These are phyloP conservation scores for Ormosia emarginata DNA, from an alignment of 306 rosid genomes.

Conservation along the genomic window DNA sequence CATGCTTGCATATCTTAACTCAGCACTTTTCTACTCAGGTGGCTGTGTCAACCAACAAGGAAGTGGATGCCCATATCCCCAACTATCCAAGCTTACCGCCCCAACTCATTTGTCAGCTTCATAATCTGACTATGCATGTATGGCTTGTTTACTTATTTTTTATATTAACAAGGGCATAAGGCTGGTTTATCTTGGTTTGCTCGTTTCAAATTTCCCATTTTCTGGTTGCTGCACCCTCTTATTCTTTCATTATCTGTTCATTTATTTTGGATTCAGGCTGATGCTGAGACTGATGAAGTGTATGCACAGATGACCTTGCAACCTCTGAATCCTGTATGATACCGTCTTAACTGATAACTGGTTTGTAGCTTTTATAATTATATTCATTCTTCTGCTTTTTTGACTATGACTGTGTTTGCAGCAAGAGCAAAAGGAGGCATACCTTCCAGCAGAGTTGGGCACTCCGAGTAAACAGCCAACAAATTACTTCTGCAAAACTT, in stretches of 20 bases:
- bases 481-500: slow-evolving; percentile 88
- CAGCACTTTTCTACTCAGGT: slow-evolving; percentile 47
- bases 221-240: not conserved
- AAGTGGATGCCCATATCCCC: slow-evolving; percentile 87
- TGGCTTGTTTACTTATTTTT: slow-evolving; percentile 16
- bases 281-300: slow-evolving; percentile 84
- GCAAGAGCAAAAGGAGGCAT: slow-evolving; percentile 97
- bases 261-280: slow-evolving; percentile 61
- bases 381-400: slow-evolving; percentile 18
- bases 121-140: slow-evolving; percentile 97
- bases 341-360: slow-evolving; percentile 4
- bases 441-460: slow-evolving; percentile 88
- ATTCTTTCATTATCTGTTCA: slow-evolving; percentile 10
- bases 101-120: slow-evolving; percentile 94
- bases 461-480: slow-evolving; percentile 90
- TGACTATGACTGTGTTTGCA: slow-evolving; percentile 32
- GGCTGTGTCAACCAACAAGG: slow-evolving; percentile 91
- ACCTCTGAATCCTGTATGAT: slow-evolving; percentile 74
- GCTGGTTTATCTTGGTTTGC: slow-evolving; percentile 16
- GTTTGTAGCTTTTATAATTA: not conserved
- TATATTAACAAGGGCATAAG: not conserved
- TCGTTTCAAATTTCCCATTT: not conserved
- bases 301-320: slow-evolving; percentile 97
- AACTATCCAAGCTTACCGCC: slow-evolving; percentile 95
- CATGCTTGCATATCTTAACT: not conserved